phyloP scores from a whole-genome alignment of 345 rosid genomes.

The Brassica rapa region DNA sequence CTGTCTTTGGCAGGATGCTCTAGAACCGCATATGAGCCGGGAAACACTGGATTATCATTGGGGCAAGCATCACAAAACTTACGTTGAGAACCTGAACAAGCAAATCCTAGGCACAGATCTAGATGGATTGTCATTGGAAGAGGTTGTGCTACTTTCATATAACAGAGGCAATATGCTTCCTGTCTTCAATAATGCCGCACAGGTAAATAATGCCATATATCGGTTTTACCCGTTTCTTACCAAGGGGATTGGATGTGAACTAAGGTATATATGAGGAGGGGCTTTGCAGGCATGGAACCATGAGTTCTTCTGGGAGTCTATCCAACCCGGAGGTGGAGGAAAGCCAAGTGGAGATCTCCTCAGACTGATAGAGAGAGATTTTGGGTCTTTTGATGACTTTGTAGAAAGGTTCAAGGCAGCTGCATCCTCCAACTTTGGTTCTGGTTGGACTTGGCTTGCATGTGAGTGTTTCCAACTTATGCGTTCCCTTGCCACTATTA shows the following conservation, averaged over 20 bases:
- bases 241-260: conserved; percentile 8
- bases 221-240: neutral
- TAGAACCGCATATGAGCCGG: conserved; percentile 88
- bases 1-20: conserved; percentile 53
- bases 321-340: conserved; percentile 93
- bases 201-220: conserved; percentile 45
- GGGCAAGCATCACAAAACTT: conserved; percentile 91
- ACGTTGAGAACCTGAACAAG: conserved; percentile 83
- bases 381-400: conserved; percentile 70
- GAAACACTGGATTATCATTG: conserved; percentile 83
- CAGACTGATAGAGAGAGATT: conserved; percentile 73
- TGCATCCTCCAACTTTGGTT: conserved; percentile 85
- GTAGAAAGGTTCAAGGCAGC: conserved; percentile 59
- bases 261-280: neutral
- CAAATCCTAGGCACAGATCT: conserved; percentile 75
- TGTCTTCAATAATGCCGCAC: conserved; percentile 91
- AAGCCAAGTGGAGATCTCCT: conserved; percentile 82
- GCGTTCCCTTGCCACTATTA: neutral
- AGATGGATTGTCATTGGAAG: conserved; percentile 63
- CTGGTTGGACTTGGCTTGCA: conserved; percentile 98
- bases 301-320: conserved; percentile 92
- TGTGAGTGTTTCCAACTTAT: conserved; percentile 51
- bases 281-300: conserved; percentile 84
- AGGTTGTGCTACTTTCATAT: conserved; percentile 57
- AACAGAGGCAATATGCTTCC: conserved; percentile 83